These are phyloP conservation scores for Pseudogymnoascus sp. DNA, from an alignment of 2,329 filamentous ascomycete genomes.

Conservation along the genomic window DNA sequence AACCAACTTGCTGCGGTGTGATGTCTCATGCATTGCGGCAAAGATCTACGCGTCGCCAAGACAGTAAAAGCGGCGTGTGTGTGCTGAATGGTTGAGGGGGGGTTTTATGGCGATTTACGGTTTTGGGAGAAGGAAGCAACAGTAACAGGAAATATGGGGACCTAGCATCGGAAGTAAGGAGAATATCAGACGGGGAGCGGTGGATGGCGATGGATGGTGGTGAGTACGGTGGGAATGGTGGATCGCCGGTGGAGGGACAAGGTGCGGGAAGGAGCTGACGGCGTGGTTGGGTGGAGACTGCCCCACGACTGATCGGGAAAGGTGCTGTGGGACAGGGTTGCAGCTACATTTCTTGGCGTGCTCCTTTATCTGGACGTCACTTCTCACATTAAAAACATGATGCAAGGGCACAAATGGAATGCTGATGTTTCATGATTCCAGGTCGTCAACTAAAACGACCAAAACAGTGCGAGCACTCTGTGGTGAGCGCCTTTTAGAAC, in stretches of 20 bases:
- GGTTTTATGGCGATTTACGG: not conserved
- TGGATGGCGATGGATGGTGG: not conserved
- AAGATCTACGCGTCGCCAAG: not conserved
- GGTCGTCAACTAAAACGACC: not conserved
- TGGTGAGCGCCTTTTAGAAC: not conserved
- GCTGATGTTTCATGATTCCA: not conserved
- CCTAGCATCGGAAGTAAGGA: not conserved
- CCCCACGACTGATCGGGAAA: not conserved
- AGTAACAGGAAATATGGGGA: not conserved
- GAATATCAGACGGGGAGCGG: not conserved
- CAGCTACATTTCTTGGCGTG: not conserved
- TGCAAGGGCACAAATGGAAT: not conserved
- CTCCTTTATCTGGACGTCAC: slow-evolving; percentile 7
- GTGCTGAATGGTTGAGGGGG: not conserved
- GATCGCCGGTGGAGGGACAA: slow-evolving; percentile 1
- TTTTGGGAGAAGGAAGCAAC: not conserved
- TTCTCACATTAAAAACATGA: not conserved
- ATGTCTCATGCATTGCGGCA: slow-evolving; percentile 1
- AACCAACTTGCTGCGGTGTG: not conserved
- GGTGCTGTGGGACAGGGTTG: not conserved
- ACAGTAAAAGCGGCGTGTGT: not conserved
- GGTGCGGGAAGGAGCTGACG: not conserved
- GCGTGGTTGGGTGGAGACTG: not conserved
- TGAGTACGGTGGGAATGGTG: not conserved
- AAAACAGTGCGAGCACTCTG: not conserved